phyloP scores from a whole-genome alignment of 495 filamentous ascomycete species.

The Hyaloscypha bicolor region DNA sequence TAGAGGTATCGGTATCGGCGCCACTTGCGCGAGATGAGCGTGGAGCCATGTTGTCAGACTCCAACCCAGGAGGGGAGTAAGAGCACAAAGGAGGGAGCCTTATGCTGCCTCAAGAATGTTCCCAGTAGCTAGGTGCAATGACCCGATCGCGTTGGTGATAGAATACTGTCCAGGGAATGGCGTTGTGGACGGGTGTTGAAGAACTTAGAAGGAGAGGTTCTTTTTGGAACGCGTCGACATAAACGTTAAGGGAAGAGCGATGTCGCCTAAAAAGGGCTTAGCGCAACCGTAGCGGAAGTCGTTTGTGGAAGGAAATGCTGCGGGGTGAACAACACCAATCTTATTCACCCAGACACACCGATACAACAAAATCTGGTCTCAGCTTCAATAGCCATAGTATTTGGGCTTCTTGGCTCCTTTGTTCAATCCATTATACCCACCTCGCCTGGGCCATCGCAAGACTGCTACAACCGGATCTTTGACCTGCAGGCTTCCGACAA shows the following conservation, averaged over 20 bases:
- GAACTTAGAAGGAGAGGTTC: not conserved
- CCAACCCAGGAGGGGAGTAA: slow-evolving; percentile 17
- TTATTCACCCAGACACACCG: not conserved
- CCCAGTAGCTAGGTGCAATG: not conserved
- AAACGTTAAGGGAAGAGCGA: not conserved
- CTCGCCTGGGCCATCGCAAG: not conserved
- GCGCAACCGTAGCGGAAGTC: not conserved
- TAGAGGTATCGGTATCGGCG: slow-evolving; percentile 54
- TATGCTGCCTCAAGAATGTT: slow-evolving; percentile 12
- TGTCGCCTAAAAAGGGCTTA: slow-evolving; percentile 6
- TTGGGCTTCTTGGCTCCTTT: not conserved
- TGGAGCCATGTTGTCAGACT: slow-evolving; percentile 56
- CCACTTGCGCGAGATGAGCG: slow-evolving; percentile 48
- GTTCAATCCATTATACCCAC: slow-evolving; percentile 1
- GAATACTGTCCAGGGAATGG: not conserved
- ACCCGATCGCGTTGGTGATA: slow-evolving; percentile 29
- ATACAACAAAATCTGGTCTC: not conserved
- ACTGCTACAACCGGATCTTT: not conserved
- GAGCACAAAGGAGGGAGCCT: slow-evolving; percentile 13
- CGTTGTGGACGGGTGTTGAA: slow-evolving; percentile 19
- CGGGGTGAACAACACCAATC: too few relatives aligned
- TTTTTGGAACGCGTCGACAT: slow-evolving; percentile 15
- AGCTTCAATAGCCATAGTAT: not conserved
- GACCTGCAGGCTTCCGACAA: not conserved
- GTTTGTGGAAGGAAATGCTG: not conserved